These are phyloP conservation scores for Aspergillus viridinutans DNA, from an alignment of 2,329 filamentous ascomycete species.

Conservation along the genomic window DNA sequence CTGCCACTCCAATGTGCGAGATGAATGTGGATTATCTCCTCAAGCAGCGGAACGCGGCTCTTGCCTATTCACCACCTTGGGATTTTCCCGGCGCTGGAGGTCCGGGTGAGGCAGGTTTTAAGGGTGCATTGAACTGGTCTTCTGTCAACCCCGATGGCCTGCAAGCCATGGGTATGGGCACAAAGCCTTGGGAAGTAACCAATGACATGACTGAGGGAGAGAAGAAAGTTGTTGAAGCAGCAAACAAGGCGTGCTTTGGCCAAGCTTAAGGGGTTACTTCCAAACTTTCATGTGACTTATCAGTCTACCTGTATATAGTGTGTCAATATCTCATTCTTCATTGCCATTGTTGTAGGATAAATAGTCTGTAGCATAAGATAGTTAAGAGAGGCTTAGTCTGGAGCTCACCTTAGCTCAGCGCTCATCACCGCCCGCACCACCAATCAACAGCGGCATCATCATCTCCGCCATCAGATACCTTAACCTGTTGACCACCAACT, in stretches of 20 bases:
- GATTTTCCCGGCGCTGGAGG: conserved; percentile 62
- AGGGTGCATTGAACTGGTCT: conserved; percentile 37
- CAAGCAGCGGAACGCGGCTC: conserved; percentile 67
- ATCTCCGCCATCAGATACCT: background rate
- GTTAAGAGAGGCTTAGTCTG: too few relatives aligned
- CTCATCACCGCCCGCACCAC: conserved; percentile 20
- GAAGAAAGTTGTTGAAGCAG: conserved; percentile 47
- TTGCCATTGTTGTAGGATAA: background rate
- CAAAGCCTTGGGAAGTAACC: conserved; percentile 47
- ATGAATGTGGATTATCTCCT: conserved; percentile 67
- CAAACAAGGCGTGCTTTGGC: conserved; percentile 53
- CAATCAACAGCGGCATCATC: conserved; percentile 2
- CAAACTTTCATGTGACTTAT: background rate
- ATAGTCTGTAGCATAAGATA: background rate
- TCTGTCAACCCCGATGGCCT: conserved; percentile 45
- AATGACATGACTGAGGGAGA: conserved; percentile 48
- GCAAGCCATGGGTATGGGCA: conserved; percentile 53
- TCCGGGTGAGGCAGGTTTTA: conserved; percentile 38
- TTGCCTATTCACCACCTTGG: conserved; percentile 61
- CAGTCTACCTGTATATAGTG: background rate
- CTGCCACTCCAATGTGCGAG: conserved; percentile 74
- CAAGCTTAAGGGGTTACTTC: background rate
- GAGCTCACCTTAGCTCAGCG: background rate
- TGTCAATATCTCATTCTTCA: background rate
- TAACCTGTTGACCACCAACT: background rate